Conservation (phyloP, 768 basidiomycete species). For the Psilocybe cyanescens region DNA sequence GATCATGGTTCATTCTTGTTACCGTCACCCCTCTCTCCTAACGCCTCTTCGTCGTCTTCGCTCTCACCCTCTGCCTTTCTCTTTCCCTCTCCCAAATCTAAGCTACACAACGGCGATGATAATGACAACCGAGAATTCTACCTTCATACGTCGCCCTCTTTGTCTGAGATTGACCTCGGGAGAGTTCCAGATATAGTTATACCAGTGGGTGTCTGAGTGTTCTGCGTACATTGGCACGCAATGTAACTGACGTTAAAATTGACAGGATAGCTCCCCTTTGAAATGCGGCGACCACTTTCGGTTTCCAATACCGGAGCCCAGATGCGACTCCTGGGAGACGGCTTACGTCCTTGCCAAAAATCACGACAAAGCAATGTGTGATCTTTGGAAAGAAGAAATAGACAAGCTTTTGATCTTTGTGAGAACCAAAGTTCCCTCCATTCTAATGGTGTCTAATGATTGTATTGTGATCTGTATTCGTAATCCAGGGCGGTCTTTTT, state of each 20-base stretch:
- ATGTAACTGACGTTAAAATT: neutral
- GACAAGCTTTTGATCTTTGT: conserved; percentile 38
- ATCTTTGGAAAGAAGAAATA: conserved; percentile 33
- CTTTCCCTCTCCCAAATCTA: neutral
- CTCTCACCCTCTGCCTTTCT: neutral
- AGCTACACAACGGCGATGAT: neutral
- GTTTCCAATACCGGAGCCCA: conserved; percentile 3
- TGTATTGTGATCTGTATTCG: neutral
- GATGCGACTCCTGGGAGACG: conserved; percentile 29
- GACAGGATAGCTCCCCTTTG: neutral
- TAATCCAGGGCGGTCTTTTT: conserved; percentile 42
- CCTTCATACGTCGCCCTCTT: neutral
- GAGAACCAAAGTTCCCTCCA: conserved; percentile 5
- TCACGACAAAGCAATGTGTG: conserved; percentile 33
- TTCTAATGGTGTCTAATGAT: neutral
- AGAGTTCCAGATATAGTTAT: neutral
- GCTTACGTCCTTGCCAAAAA: conserved; percentile 24
- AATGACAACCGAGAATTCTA: neutral
- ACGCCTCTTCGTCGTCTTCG: too few relatives aligned
- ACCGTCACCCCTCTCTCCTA: too few relatives aligned
- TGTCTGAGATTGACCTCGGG: neutral
- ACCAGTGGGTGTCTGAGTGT: neutral
- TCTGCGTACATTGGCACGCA: neutral
- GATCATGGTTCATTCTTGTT: too few relatives aligned
- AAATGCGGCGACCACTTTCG: neutral